Conservation (phyloP, 1,284 basidiomycete species). For the Ceratobasidium theobromae region DNA sequence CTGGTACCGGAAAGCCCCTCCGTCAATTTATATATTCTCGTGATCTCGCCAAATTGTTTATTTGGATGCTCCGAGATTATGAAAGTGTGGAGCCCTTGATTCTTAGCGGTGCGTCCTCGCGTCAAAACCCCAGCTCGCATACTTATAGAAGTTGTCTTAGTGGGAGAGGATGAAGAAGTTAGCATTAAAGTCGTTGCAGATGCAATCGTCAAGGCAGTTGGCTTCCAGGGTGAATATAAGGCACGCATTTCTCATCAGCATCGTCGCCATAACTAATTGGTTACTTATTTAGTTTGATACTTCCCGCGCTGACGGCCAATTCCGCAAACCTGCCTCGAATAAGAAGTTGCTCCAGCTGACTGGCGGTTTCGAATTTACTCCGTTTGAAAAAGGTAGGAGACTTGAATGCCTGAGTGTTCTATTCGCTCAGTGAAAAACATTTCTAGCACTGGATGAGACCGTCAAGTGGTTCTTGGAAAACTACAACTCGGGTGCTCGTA, state of each 20-base stretch:
- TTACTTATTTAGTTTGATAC: slow-evolving; percentile 67
- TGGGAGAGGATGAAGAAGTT: slow-evolving; percentile 87
- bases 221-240: slow-evolving; percentile 70
- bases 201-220: slow-evolving; percentile 76
- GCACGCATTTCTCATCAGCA: slow-evolving; percentile 46
- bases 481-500: slow-evolving; percentile 48
- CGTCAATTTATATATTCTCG: slow-evolving; percentile 93
- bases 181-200: slow-evolving; percentile 84
- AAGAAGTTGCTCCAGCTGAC: slow-evolving; percentile 72
- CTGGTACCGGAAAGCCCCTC: slow-evolving; percentile 82
- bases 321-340: slow-evolving; percentile 92
- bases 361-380: slow-evolving; percentile 76
- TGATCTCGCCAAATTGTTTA: slow-evolving; percentile 88
- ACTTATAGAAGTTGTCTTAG: slow-evolving; percentile 40
- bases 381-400: slow-evolving; percentile 68
- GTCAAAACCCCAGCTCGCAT: neutral
- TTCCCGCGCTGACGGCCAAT: slow-evolving; percentile 77
- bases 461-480: slow-evolving; percentile 81
- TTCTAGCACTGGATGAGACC: slow-evolving; percentile 62
- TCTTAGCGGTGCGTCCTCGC: slow-evolving; percentile 61
- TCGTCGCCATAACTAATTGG: neutral
- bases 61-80: slow-evolving; percentile 88
- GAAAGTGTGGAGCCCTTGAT: slow-evolving; percentile 87
- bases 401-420: neutral
- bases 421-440: neutral